Percentiles rank a stretch among this genome's conserved stretches.
phyloP scores from a whole-genome alignment of 257 asterid genomes.

The Ocimum tenuiflorum region DNA sequence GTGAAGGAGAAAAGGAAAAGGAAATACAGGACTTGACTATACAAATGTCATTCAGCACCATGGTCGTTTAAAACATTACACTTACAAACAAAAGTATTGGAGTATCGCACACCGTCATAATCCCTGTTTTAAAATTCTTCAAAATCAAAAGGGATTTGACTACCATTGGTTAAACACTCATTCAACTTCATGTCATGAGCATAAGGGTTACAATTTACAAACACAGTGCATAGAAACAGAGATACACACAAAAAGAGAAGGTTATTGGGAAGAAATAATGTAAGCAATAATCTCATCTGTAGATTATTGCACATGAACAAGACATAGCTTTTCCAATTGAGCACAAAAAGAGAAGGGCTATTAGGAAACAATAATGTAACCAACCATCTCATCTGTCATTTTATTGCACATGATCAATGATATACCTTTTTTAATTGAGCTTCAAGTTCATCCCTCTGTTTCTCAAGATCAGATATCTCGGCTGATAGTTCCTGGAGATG shows the following conservation, averaged over 20 bases:
- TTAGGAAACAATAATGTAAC: neutral
- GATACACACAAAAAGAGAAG: too few relatives aligned
- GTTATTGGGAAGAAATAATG: too few relatives aligned
- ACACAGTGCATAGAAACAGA: too few relatives aligned
- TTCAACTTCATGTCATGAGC: slow-evolving; percentile 13
- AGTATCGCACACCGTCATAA: neutral
- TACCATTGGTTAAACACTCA: neutral
- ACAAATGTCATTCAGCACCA: slow-evolving; percentile 9
- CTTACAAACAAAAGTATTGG: neutral
- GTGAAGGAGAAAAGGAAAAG: neutral
- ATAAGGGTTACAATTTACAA: neutral
- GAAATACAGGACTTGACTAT: neutral
- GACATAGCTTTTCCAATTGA: too few relatives aligned
- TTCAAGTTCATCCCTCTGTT: slow-evolving; percentile 81
- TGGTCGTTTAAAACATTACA: neutral
- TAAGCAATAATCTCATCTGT: too few relatives aligned
- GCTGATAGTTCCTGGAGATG: slow-evolving; percentile 62
- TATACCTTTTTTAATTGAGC: slow-evolving; percentile 80
- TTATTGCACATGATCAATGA: slow-evolving; percentile 13
- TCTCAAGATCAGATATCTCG: slow-evolving; percentile 78
- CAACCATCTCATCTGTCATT: neutral
- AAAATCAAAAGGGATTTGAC: neutral
- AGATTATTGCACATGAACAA: too few relatives aligned
- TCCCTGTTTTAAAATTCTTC: neutral
- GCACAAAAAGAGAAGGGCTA: neutral